These are phyloP conservation scores for sweet orange (Citrus sinensis) DNA, from an alignment of 345 rosid species.

Conservation along the genomic window DVS_A1.0 CM039167.1:21377001-21377500, in stretches of 20 bases:
- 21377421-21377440: neutral
- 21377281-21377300: neutral
- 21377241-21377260: too few relatives aligned
- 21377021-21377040: neutral
- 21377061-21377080: neutral
- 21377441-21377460: neutral
- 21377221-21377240: too few relatives aligned
- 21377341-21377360: neutral
- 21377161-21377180: neutral
- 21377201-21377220: neutral
- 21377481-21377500: neutral
- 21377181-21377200: neutral
- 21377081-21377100: neutral
- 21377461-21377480: neutral
- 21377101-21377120: neutral
- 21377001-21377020: neutral
- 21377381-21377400: too few relatives aligned
- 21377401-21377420: neutral
- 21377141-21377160: neutral
- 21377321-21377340: neutral
- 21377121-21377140: neutral
- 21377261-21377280: neutral
- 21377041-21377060: neutral
- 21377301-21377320: neutral
- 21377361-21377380: neutral